A percentile compares a stretch with the other conserved stretches of the same genome.
Evolutionary conservation across 768 basidiomycete genomes (phyloP).

Genomic region (Tylopilus subfusipes): DNA sequence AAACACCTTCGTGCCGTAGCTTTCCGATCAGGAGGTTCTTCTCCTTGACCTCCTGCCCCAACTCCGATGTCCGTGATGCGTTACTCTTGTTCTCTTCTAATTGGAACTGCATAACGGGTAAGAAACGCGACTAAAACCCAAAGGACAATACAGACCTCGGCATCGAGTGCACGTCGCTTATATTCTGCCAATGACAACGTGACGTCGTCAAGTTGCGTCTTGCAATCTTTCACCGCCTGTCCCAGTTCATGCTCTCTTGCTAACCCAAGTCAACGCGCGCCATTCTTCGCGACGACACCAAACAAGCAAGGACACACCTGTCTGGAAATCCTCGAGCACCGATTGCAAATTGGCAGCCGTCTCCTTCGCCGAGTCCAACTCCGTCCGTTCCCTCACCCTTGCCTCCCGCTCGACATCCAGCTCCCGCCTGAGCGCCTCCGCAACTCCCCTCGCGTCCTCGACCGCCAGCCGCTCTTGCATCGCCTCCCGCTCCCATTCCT

Average conservation of each 20-base stretch:
- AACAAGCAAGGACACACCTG: conserved; percentile 45
- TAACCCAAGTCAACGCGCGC: conserved; percentile 29
- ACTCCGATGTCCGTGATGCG: conserved; percentile 59
- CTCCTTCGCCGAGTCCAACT: conserved; percentile 67
- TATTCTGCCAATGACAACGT: conserved; percentile 85
- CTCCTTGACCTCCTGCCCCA: conserved; percentile 92
- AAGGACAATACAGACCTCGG: conserved; percentile 58
- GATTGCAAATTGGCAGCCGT: conserved; percentile 83
- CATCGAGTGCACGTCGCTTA: conserved; percentile 81
- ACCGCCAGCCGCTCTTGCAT: conserved; percentile 64
- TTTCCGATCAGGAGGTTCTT: conserved; percentile 95
- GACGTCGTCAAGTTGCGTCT: conserved; percentile 63
- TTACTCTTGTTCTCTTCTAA: conserved; percentile 71
- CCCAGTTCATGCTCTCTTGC: conserved; percentile 90
- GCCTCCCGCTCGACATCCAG: conserved; percentile 63
- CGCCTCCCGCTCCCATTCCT: conserved; percentile 62
- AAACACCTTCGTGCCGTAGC: conserved; percentile 84
- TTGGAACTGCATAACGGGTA: conserved; percentile 47
- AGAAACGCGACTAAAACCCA: conserved; percentile 1
- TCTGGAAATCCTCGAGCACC: conserved; percentile 93
- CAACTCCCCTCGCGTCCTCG: conserved; percentile 63
- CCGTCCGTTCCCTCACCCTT: conserved; percentile 49
- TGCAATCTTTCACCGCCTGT: conserved; percentile 79
- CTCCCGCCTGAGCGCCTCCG: conserved; percentile 58
- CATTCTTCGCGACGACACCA: background rate